A percentile compares a stretch with the other conserved stretches of the same genome.
These are phyloP conservation scores for Citrullus mucosospermus DNA, from an alignment of 306 rosid species.

Conservation along the genomic window DNA sequence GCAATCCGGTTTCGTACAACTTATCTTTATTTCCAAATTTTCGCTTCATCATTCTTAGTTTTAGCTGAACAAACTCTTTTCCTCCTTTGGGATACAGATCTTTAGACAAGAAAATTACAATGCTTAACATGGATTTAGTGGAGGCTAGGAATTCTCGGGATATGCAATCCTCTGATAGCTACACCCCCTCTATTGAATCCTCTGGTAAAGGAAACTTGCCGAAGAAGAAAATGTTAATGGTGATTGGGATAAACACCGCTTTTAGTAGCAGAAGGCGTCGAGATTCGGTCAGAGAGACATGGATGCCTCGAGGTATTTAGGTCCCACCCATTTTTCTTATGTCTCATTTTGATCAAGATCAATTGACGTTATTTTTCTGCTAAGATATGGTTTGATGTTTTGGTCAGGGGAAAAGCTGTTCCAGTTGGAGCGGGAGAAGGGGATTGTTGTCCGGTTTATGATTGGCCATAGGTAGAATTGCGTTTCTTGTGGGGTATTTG, in stretches of 20 bases:
- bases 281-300: constrained; percentile 93
- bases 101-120: constrained; percentile 72
- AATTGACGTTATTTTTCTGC: constrained; percentile 8
- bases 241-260: constrained; percentile 95
- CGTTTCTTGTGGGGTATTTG: background rate
- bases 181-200: constrained; percentile 13
- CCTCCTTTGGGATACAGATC: constrained; percentile 29
- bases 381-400: constrained; percentile 8
- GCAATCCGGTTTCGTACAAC: constrained; percentile 74
- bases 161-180: constrained; percentile 26
- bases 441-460: constrained; percentile 87
- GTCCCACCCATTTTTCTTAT: background rate
- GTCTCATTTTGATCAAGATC: background rate
- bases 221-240: constrained; percentile 66
- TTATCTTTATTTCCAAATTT: constrained; percentile 10
- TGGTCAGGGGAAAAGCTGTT: constrained; percentile 69
- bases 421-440: constrained; percentile 87
- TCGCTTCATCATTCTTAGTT: background rate
- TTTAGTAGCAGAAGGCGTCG: constrained; percentile 95
- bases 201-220: constrained; percentile 15
- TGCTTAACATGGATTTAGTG: constrained; percentile 70
- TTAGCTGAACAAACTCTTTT: background rate
- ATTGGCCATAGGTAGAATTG: constrained; percentile 82
- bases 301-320: constrained; percentile 93
- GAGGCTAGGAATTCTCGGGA: constrained; percentile 63